phyloP scores from a whole-genome alignment of 1,139 yeast genomes.

The Wickerhamomyces sp. region DNA sequence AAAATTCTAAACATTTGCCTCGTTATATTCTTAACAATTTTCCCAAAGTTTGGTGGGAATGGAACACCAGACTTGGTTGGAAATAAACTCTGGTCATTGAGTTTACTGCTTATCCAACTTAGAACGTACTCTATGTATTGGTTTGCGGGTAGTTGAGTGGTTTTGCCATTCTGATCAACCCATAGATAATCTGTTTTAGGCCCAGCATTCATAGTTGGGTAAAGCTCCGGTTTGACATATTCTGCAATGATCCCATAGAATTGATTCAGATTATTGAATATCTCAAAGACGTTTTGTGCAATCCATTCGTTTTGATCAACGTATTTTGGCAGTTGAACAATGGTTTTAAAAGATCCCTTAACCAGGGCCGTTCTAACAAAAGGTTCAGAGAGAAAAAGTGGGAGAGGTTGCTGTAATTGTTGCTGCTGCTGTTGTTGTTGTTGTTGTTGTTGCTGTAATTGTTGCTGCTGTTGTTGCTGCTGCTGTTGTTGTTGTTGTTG shows the following conservation, averaged over 20 bases:
- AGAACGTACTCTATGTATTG: conserved; percentile 90
- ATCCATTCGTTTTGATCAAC: conserved; percentile 96
- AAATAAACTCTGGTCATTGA: conserved; percentile 83
- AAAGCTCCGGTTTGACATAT: conserved; percentile 81
- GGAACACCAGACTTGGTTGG: conserved; percentile 95
- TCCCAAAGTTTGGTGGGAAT: conserved; percentile 79
- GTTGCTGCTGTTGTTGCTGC: conserved; percentile 10
- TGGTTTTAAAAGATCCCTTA: conserved; percentile 95
- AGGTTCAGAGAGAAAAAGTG: conserved; percentile 84
- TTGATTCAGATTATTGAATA: conserved; percentile 78
- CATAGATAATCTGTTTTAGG: conserved; percentile 87
- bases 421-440: conserved; percentile 9
- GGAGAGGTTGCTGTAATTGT: conserved; percentile 28
- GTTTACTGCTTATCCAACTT: conserved; percentile 83
- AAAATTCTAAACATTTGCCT: conserved; percentile 95
- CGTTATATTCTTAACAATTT: conserved; percentile 80
- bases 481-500: conserved; percentile 13
- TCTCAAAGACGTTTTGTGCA: conserved; percentile 87
- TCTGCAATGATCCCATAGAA: conserved; percentile 87
- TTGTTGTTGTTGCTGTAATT: conserved; percentile 17
- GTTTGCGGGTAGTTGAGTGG: conserved; percentile 83
- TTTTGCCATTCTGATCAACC: conserved; percentile 75
- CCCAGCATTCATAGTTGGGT: conserved; percentile 95
- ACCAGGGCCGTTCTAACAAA: conserved; percentile 92
- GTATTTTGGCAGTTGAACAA: conserved; percentile 90